These are phyloP conservation scores for Astrothelium subdiscretum DNA, from an alignment of 495 filamentous ascomycete species.

Conservation along the genomic window DNA sequence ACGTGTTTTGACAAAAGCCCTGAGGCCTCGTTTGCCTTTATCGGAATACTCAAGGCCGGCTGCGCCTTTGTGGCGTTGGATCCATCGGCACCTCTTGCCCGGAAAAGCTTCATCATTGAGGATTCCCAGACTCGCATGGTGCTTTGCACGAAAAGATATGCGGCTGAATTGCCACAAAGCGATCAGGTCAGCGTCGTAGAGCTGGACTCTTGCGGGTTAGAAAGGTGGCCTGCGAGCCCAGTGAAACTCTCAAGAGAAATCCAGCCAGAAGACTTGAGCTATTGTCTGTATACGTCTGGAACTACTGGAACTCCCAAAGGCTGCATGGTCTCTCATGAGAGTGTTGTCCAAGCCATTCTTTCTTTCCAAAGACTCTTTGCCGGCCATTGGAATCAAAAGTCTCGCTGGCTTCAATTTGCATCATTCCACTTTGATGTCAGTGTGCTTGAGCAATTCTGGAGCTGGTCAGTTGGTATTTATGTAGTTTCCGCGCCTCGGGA, in stretches of 20 bases:
- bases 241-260: conserved; percentile 13
- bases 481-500: conserved; percentile 68
- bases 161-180: conserved; percentile 21
- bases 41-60: conserved; percentile 72
- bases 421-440: conserved; percentile 85
- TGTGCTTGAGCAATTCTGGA: conserved; percentile 82
- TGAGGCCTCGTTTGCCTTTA: conserved; percentile 63
- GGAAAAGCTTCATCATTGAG: conserved; percentile 52
- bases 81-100: conserved; percentile 46
- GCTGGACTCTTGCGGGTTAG: conserved; percentile 26
- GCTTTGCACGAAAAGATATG: conserved; percentile 32
- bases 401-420: conserved; percentile 77
- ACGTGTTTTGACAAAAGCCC: conserved; percentile 75
- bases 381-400: conserved; percentile 54
- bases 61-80: conserved; percentile 72
- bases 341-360: conserved; percentile 62
- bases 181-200: conserved; percentile 27
- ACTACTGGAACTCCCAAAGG: conserved; percentile 74
- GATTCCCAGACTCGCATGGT: conserved; percentile 48
- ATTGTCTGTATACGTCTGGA: conserved; percentile 75
- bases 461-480: conserved; percentile 72
- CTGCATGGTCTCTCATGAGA: conserved; percentile 62
- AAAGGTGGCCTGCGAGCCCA: not conserved
- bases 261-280: conserved; percentile 41
- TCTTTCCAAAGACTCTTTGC: conserved; percentile 59